phyloP scores from a whole-genome alignment of 495 filamentous ascomycete species.

The Penicillium alfredii region DNA sequence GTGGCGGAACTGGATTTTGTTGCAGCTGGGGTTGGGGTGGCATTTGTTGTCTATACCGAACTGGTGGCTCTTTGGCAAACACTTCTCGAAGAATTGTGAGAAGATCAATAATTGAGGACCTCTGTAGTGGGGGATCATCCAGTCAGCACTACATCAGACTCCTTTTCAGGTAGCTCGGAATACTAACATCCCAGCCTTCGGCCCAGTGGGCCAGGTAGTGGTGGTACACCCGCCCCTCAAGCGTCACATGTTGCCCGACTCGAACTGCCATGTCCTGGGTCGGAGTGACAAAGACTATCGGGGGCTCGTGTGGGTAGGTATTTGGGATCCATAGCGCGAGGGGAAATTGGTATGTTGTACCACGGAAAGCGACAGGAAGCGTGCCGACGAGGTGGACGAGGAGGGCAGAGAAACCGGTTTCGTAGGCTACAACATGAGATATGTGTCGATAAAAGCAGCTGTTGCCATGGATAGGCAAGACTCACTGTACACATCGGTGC shows the following conservation, averaged over 20 bases:
- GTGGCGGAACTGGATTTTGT: conserved; percentile 47
- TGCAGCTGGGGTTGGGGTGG: conserved; percentile 29
- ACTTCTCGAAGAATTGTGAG: conserved; percentile 76
- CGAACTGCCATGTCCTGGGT: conserved; percentile 83
- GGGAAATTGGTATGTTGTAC: conserved; percentile 84
- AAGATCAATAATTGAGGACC: conserved; percentile 74
- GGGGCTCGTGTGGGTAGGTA: conserved; percentile 78
- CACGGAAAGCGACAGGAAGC: conserved; percentile 81
- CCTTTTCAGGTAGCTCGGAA: not conserved
- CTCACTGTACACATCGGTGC: conserved; percentile 94
- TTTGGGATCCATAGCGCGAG: conserved; percentile 94
- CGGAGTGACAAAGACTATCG: conserved; percentile 82
- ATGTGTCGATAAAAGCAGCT: conserved; percentile 1
- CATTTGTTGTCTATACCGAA: conserved; percentile 62
- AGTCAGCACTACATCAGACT: conserved; percentile 1
- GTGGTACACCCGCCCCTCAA: conserved; percentile 92
- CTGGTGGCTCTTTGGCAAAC: conserved; percentile 91
- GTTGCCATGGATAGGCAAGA: conserved; percentile 1
- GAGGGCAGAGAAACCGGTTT: conserved; percentile 80
- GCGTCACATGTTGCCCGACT: conserved; percentile 88
- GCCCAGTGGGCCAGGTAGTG: conserved; percentile 89
- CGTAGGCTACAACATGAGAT: conserved; percentile 57
- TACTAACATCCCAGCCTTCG: conserved; percentile 83
- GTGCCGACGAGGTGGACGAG: conserved; percentile 84
- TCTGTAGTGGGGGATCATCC: conserved; percentile 42